These are phyloP conservation scores for Curvularia sp. DNA, from an alignment of 2,329 filamentous ascomycete genomes.

Conservation along the genomic window DNA sequence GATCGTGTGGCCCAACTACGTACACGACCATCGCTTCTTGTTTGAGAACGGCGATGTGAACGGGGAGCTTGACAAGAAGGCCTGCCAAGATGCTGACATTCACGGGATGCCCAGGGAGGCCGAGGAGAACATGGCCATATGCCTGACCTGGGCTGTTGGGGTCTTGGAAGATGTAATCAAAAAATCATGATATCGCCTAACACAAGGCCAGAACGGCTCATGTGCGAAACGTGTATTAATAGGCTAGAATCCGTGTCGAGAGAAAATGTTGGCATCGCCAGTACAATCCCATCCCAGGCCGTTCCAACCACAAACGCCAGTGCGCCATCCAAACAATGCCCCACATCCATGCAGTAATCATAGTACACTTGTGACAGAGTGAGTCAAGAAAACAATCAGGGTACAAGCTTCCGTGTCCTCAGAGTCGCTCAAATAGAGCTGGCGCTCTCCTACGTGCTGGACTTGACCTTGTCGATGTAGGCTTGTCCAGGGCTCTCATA, in stretches of 20 bases:
- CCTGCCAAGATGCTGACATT: conserved; percentile 38
- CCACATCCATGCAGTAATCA: conserved; percentile 22
- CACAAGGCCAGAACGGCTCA: neutral
- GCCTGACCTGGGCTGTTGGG: conserved; percentile 42
- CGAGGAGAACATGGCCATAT: conserved; percentile 43
- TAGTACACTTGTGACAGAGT: conserved; percentile 22
- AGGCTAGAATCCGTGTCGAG: conserved; percentile 5
- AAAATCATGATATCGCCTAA: conserved; percentile 6
- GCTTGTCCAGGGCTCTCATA: conserved; percentile 76
- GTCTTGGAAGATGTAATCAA: conserved; percentile 34
- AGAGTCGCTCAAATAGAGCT: neutral
- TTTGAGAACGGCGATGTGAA: conserved; percentile 74
- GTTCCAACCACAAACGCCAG: conserved; percentile 15
- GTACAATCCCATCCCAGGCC: neutral
- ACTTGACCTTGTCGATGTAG: conserved; percentile 71
- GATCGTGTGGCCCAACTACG: conserved; percentile 96
- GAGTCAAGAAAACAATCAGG: neutral
- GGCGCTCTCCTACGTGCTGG: conserved; percentile 29
- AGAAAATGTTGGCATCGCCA: neutral
- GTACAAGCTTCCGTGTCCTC: neutral
- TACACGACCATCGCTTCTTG: conserved; percentile 78
- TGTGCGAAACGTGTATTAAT: conserved; percentile 16
- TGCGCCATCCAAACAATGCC: conserved; percentile 20
- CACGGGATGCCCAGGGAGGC: conserved; percentile 51
- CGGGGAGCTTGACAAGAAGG: conserved; percentile 58